phyloP scores from a whole-genome alignment of 768 basidiomycete species.

The Lactifluus pinguis region DNA sequence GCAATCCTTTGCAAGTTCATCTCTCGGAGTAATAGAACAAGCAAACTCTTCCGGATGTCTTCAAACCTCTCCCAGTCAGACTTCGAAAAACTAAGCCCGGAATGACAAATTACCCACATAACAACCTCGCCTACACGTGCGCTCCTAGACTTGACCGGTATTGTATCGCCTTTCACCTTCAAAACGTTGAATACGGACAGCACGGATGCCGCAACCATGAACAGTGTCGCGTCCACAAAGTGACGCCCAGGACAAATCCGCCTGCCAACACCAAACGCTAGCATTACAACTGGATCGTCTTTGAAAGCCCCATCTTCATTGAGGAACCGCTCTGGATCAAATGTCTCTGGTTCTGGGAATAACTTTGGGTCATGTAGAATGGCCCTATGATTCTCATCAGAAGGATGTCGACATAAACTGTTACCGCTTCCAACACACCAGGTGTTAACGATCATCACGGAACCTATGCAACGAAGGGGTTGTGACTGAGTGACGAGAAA shows the following conservation, averaged over 20 bases:
- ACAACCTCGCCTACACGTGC: too few relatives aligned
- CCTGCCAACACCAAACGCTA: not conserved
- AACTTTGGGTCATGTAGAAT: not conserved
- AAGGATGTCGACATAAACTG: not conserved
- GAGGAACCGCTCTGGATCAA: not conserved
- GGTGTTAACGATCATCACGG: not conserved
- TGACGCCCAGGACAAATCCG: constrained; percentile 11
- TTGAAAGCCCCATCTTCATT: not conserved
- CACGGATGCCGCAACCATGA: not conserved
- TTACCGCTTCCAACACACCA: not conserved
- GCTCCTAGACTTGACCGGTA: too few relatives aligned
- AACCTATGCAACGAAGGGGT: too few relatives aligned
- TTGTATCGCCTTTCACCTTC: not conserved
- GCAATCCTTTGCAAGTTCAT: not conserved
- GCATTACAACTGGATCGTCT: not conserved
- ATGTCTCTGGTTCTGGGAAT: constrained; percentile 4
- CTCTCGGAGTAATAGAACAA: constrained; percentile 5
- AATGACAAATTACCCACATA: too few relatives aligned
- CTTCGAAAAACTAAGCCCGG: too few relatives aligned
- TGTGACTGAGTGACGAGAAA: too few relatives aligned
- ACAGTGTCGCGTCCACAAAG: constrained; percentile 5
- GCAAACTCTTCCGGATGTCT: not conserved
- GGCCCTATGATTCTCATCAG: not conserved
- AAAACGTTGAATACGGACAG: not conserved
- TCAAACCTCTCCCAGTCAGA: too few relatives aligned